These are phyloP conservation scores for Neurospora sp. DNA, from an alignment of 495 filamentous ascomycete species.

Conservation along the genomic window DNA sequence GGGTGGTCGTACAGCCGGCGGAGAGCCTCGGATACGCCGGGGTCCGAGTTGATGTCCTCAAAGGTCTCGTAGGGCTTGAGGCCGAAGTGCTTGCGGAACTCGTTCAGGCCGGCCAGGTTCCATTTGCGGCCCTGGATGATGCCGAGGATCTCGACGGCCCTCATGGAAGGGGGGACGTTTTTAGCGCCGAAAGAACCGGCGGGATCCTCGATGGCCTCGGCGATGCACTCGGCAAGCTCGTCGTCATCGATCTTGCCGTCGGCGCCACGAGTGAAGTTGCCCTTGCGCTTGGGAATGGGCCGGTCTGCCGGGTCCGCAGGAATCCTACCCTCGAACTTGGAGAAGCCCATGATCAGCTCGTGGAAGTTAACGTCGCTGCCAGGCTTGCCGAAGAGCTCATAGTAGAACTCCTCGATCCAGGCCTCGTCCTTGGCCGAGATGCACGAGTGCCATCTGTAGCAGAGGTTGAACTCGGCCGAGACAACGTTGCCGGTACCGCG, in stretches of 20 bases:
- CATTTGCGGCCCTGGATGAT: constrained; percentile 77
- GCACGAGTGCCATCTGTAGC: constrained; percentile 75
- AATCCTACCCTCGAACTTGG: constrained; percentile 47
- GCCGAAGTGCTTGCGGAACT: constrained; percentile 75
- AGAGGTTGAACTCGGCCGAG: constrained; percentile 58
- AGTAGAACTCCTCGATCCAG: constrained; percentile 61
- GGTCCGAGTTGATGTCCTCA: constrained; percentile 75
- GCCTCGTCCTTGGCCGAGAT: constrained; percentile 61
- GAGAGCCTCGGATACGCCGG: constrained; percentile 59
- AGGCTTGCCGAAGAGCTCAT: constrained; percentile 53
- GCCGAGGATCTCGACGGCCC: constrained; percentile 70
- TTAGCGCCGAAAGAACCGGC: constrained; percentile 59
- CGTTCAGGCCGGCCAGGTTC: constrained; percentile 77
- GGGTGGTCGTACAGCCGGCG: constrained; percentile 69
- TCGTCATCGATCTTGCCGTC: constrained; percentile 53
- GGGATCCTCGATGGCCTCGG: constrained; percentile 52
- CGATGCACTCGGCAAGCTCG: constrained; percentile 57
- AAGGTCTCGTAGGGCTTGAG: constrained; percentile 67
- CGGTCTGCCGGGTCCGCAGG: constrained; percentile 54
- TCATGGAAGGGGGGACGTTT: constrained; percentile 63
- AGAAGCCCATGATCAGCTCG: constrained; percentile 50
- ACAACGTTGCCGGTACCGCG: constrained; percentile 63
- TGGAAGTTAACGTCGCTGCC: constrained; percentile 36
- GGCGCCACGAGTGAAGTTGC: constrained; percentile 3
- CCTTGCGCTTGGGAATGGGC: constrained; percentile 51